Conservation (phyloP, 352 stramenopile species). For the Phytophthora chlamydospora region DNA sequence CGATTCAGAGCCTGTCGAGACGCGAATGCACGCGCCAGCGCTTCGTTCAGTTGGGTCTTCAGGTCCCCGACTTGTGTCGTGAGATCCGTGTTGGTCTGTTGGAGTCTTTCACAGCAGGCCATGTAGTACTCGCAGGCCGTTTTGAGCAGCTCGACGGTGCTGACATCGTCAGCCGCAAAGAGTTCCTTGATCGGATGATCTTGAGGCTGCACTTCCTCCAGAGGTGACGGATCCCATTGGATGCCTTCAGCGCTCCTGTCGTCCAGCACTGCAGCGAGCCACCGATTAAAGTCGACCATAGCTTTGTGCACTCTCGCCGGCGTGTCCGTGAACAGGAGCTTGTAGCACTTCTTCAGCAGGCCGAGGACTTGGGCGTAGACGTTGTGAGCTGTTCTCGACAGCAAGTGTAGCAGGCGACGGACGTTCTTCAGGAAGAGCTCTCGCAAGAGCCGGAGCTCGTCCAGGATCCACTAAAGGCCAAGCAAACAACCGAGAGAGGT, state of each 20-base stretch:
- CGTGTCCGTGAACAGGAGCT: constrained; percentile 23
- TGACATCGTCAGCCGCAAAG: constrained; percentile 16
- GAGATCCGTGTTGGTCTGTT: constrained; percentile 22
- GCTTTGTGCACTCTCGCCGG: constrained; percentile 12
- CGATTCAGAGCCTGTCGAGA: constrained; percentile 23
- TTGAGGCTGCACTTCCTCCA: constrained; percentile 26
- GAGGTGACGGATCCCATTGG: constrained; percentile 20
- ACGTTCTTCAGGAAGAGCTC: constrained; percentile 32
- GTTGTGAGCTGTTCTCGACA: constrained; percentile 16
- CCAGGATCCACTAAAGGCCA: constrained; percentile 19
- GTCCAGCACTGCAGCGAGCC: constrained; percentile 34
- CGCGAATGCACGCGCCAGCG: constrained; percentile 29
- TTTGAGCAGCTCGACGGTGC: constrained; percentile 31
- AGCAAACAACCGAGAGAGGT: constrained; percentile 16
- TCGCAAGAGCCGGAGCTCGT: constrained; percentile 23
- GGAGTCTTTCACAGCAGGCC: constrained; percentile 25
- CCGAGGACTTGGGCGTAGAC: constrained; percentile 8
- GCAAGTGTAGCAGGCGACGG: constrained; percentile 21
- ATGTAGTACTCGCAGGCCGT: constrained; percentile 38
- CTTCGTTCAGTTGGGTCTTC: constrained; percentile 29
- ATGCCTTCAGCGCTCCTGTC: constrained; percentile 28
- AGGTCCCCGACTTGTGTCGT: constrained; percentile 18
- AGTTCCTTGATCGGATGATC: constrained; percentile 8
- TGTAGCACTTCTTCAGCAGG: constrained; percentile 23
- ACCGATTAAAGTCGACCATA: constrained; percentile 43